Evolutionary conservation across 768 basidiomycete genomes (phyloP).

Genomic region (Boletus subparvulus): DNA sequence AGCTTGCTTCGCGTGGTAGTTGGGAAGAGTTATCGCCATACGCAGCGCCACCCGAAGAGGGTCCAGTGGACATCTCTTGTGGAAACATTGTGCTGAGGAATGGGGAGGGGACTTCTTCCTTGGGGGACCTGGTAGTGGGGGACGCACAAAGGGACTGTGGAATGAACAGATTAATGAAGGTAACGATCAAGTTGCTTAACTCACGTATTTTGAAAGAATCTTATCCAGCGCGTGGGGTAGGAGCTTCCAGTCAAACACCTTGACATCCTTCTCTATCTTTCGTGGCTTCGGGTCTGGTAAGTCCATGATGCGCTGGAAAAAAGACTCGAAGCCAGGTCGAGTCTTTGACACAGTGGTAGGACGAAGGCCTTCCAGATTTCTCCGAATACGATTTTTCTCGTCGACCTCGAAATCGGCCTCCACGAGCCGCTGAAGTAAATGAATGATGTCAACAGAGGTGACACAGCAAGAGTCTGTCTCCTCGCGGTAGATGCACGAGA

Average conservation of each 20-base stretch:
- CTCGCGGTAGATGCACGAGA: constrained; percentile 92
- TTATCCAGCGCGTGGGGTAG: constrained; percentile 75
- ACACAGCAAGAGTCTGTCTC: constrained; percentile 78
- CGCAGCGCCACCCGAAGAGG: constrained; percentile 20
- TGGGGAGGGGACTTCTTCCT: constrained; percentile 29
- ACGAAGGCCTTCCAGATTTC: constrained; percentile 90
- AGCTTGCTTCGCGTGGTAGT: constrained; percentile 10
- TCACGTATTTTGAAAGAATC: constrained; percentile 81
- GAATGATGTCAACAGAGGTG: constrained; percentile 95
- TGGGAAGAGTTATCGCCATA: constrained; percentile 9
- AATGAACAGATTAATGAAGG: constrained; percentile 1
- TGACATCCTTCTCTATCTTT: constrained; percentile 97
- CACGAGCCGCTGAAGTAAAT: constrained; percentile 76
- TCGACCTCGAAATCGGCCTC: constrained; percentile 83
- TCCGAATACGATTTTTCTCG: constrained; percentile 94
- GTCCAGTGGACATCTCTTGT: background rate
- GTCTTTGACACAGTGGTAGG: constrained; percentile 90
- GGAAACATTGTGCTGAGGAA: constrained; percentile 30
- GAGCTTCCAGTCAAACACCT: constrained; percentile 76
- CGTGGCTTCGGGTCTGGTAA: constrained; percentile 92
- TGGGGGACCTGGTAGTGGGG: constrained; percentile 27
- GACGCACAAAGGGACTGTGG: constrained; percentile 49
- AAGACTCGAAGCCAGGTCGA: constrained; percentile 73
- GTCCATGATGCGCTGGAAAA: constrained; percentile 96
- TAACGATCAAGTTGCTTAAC: constrained; percentile 26